Evolutionary conservation across 2,329 filamentous ascomycete species (phyloP), one percentile per base, ranked within the genome.

Genomic region (Cordyceps militaris): DNA sequence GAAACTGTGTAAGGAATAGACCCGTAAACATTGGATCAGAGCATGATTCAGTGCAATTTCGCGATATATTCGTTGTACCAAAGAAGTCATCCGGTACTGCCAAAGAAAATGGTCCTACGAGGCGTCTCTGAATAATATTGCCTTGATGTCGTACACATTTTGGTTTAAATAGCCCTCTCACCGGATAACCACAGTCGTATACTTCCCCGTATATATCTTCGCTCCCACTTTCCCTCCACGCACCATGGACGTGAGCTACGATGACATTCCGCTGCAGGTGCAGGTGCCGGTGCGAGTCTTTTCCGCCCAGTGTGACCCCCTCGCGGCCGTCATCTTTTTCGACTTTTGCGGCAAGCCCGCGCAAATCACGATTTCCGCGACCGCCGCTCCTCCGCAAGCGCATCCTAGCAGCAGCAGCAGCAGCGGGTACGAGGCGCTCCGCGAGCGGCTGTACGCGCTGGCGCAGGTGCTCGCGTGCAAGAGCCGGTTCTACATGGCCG

Each of bases 221-320:
- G 10, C 11, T 13, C 34, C n/a, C 34, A n/a, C 24, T 3, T 19
- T 11, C 7, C 3, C 24, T 13, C 10, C 8, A 24, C 13, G 8
- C 47, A 38, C 50, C 23, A 44, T 53, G 50, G 40, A 53, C 26
- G 50, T 19, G 4, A 53, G 50, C 26, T 53, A 53, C 19, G 50
- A 53, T 14, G 50, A 43, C 1, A 44, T 53, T 2, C 26, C 28
- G 28, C 26, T 53, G 10, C 26, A 32, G 10, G 38, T 34, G 19
- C n/a, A 53, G 1, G 40, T 53, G 3, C 50, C 50, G 1, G 50
- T 53, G 21, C 50, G 50, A 4, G 50, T 53, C 38, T 53, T 44
- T 8, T 43, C 40, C 19, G 26, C 50, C n/a, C 30, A 19, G 19
- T 24, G 26, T 10, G 24, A 44, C 24, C 6, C 26, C 13, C 9